phyloP scores from a whole-genome alignment of 2,329 filamentous ascomycete genomes.

The Ilyonectria mors-panacis region DNA sequence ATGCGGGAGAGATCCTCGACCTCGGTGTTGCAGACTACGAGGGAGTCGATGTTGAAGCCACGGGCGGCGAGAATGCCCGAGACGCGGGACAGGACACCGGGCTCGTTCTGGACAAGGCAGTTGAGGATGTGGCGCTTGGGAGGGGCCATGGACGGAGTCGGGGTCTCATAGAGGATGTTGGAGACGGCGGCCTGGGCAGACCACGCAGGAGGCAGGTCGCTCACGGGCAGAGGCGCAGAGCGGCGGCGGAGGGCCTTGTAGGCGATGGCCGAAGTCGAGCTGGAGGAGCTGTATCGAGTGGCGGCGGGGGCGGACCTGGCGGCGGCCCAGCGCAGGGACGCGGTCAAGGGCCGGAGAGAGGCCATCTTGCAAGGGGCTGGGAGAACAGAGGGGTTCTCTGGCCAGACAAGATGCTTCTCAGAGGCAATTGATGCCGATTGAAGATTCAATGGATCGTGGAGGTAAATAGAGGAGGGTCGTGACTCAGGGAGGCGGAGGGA shows the following conservation, averaged over 20 bases:
- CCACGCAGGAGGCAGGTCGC: constrained; percentile 81
- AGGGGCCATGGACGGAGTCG: constrained; percentile 84
- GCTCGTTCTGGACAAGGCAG: constrained; percentile 98
- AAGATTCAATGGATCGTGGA: constrained; percentile 35
- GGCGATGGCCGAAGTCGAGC: constrained; percentile 91
- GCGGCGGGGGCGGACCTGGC: constrained; percentile 46
- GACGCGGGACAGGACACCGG: constrained; percentile 94
- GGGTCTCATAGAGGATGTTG: constrained; percentile 99
- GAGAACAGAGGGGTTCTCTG: constrained; percentile 43
- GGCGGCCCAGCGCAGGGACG: constrained; percentile 57
- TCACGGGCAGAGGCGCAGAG: constrained; percentile 86
- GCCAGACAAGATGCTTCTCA: constrained; percentile 47
- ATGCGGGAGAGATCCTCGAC: constrained; percentile 97
- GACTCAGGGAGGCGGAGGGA: constrained; percentile 44
- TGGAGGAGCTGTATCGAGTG: constrained; percentile 60
- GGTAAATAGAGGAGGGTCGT: constrained; percentile 34
- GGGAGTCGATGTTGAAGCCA: constrained; percentile 98
- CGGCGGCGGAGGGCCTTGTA: constrained; percentile 98
- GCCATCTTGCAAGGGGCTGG: constrained; percentile 56
- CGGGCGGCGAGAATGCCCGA: constrained; percentile 96
- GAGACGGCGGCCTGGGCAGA: constrained; percentile 96
- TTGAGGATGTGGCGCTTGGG: constrained; percentile 97
- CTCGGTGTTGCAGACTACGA: constrained; percentile 98
- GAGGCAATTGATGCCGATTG: constrained; percentile 38
- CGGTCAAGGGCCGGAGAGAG: constrained; percentile 60